Base-by-base conservation (phyloP, 1,139 yeast species). In the Scheffersomyces quercinus region DNA sequence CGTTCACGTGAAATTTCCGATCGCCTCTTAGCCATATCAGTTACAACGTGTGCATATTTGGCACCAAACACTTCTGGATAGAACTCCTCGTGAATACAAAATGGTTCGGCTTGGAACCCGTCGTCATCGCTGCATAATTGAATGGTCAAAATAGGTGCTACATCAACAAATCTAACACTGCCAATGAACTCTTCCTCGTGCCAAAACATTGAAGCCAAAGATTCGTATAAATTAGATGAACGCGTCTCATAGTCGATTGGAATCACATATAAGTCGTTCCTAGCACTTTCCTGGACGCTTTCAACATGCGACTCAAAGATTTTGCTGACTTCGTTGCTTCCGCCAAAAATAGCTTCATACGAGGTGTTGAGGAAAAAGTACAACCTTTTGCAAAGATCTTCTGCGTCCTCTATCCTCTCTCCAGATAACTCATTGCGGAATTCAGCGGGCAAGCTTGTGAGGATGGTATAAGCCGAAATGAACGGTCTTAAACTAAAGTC, bases 141-240 rank as follows among this genome's bases (percentile, higher is more conserved):
- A 15, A 71, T 47, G 0, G 74, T 65, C n/a, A 73, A 50, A 1
- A 72, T 44, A 3, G 68, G 67, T 2, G 73, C 65, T 12, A 70
- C 51, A 5, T 51, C 45, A 5, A 54, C 53, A 39, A 70, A 64
- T 28, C 63, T 50, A 35, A 70, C 58, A 29, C 52, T 53, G 6
- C 74, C 74, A 4, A 68, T 47, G 37, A 51, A 54, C 28, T 63
- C 65, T 30, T 59, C 58, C 36, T 65, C 68, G 28, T 43, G 51
- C 78, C 79, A 73, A 42, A 74, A 69, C 45, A 73, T 55, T 35
- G 56, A 62, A 50, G 66, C 64, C 39, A 74, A 59, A 0, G 72
- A 55, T 36, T 63, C 67, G 42, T 66, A 64, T 14, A 73, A 50
- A 15, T 55, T 57, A 2, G 52, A 15, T n/a, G 55, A 53, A 30